These are phyloP conservation scores for Syzygium aqueum DNA, from an alignment of 345 rosid genomes.

Conservation along the genomic window DNA sequence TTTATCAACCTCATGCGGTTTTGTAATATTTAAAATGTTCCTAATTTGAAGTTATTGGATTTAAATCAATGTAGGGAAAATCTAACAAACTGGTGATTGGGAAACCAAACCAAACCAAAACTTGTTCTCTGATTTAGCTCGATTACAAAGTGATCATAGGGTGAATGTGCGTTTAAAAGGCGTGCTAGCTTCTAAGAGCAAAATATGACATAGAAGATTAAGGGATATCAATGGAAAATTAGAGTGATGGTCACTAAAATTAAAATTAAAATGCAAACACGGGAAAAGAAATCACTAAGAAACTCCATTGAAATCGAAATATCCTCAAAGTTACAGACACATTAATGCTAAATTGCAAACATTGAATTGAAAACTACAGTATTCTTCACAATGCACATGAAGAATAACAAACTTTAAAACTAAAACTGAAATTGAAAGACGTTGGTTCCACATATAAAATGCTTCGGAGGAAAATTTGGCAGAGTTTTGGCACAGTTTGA, in stretches of 20 bases:
- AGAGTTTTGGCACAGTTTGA: not conserved
- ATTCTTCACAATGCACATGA: not conserved
- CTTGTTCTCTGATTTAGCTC: not conserved
- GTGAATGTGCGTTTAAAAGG: not conserved
- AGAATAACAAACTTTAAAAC: not conserved
- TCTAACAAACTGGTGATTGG: not conserved
- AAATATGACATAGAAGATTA: not conserved
- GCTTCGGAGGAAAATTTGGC: not conserved
- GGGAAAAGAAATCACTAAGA: not conserved
- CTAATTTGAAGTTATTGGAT: not conserved
- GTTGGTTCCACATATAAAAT: not conserved
- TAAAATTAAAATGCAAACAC: not conserved
- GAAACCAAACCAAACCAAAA: not conserved
- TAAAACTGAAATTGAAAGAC: not conserved
- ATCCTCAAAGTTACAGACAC: not conserved
- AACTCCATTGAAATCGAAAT: no score
- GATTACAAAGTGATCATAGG: not conserved
- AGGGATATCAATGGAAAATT: not conserved
- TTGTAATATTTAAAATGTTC: not conserved
- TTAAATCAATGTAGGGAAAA: no score
- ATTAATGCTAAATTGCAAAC: fast-evolving
- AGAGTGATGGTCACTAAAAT: not conserved
- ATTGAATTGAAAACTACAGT: not conserved
- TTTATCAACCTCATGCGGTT: no score
- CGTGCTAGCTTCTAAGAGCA: no score